Base-by-base conservation (phyloP, 148 eudicot genomes). In the Dysphania ambrosioides region DNA sequence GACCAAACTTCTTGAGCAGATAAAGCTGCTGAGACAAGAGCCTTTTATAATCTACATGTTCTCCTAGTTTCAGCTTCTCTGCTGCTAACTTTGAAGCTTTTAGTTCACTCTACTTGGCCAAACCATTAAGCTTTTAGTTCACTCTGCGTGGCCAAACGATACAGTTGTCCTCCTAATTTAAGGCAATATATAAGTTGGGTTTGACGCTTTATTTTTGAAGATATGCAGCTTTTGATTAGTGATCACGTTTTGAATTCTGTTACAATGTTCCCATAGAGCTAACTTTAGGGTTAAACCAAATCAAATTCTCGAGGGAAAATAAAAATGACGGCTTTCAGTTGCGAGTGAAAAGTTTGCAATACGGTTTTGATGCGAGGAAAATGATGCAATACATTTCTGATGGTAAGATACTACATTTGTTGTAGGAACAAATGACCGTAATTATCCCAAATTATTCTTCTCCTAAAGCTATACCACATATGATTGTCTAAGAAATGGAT, bases 21-120 rank as follows among this genome's bases (percentile, higher is more conserved):
- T 70, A 95, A 78, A 75, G 82, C 78, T 87, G 82, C 74, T 92
- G 90, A 72, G 97, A 92, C 81, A 90, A 92, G 71, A 92, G 86
- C 64, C 66, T 87, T 75, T 90, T 94, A 81, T 87, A 88, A 70
- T 88, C 85, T 75, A 65, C 71, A 60, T 81, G 30, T 65, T 86
- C 91, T 73, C 61, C 79, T 64, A 68, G 64, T 82, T 78, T 95
- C 79, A 85, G 89, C 85, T 81, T 86, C 81, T 90, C 93, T 56
- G 81, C 62, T 60, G 72, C 61, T 56, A 92, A 61, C 81, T 88
- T 88, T 24, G 77, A 72, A 68, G 83, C 79, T 77, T 78, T 88
- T 6, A 47, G 69, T 76, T 88, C 82, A 71, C 90, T 82, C 77
- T 87, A 83, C 75, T 85, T 83, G 66, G 82, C 83, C 72, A 89